These are phyloP conservation scores for Cucumis hystrix DNA, from an alignment of 306 rosid genomes.

Conservation along the genomic window DNA sequence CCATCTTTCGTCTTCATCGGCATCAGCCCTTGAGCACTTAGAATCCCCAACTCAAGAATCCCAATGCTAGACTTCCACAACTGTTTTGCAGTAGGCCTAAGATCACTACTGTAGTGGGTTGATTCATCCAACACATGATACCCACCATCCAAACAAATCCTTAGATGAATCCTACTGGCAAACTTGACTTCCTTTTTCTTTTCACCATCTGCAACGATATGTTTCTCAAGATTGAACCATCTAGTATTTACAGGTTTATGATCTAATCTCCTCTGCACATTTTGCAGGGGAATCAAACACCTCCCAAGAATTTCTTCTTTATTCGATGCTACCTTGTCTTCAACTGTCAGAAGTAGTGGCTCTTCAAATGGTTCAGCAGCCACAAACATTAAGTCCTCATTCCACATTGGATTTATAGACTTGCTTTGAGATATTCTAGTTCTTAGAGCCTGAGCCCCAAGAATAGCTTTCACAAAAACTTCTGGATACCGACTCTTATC, in stretches of 20 bases:
- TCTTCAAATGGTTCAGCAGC: slow-evolving; percentile 86
- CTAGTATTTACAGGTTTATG: slow-evolving; percentile 72
- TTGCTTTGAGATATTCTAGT: slow-evolving; percentile 54
- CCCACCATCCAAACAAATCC: slow-evolving; percentile 89
- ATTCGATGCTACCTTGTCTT: slow-evolving; percentile 53
- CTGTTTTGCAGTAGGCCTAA: slow-evolving; percentile 87
- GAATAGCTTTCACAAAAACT: slow-evolving; percentile 47
- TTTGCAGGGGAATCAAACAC: slow-evolving; percentile 62
- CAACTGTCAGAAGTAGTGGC: slow-evolving; percentile 52
- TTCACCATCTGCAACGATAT: slow-evolving; percentile 48
- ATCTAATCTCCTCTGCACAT: slow-evolving; percentile 66
- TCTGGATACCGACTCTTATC: slow-evolving; percentile 73
- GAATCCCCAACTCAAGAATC: slow-evolving; percentile 62
- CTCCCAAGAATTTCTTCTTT: slow-evolving; percentile 75
- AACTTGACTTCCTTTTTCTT: slow-evolving; percentile 59
- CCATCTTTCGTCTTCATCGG: slow-evolving; percentile 85
- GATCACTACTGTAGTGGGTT: slow-evolving; percentile 83
- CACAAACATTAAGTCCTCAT: slow-evolving; percentile 77
- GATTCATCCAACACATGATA: slow-evolving; percentile 93
- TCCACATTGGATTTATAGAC: slow-evolving; percentile 68
- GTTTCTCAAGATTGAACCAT: slow-evolving; percentile 83
- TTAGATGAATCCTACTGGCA: slow-evolving; percentile 68
- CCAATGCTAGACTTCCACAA: slow-evolving; percentile 76
- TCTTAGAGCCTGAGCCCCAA: slow-evolving; percentile 49
- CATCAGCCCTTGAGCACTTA: slow-evolving; percentile 64